Percentiles rank a stretch among this genome's conserved stretches.
Evolutionary conservation across 2,329 filamentous ascomycete species (phyloP).

Genomic region (Onygena corvina): DNA sequence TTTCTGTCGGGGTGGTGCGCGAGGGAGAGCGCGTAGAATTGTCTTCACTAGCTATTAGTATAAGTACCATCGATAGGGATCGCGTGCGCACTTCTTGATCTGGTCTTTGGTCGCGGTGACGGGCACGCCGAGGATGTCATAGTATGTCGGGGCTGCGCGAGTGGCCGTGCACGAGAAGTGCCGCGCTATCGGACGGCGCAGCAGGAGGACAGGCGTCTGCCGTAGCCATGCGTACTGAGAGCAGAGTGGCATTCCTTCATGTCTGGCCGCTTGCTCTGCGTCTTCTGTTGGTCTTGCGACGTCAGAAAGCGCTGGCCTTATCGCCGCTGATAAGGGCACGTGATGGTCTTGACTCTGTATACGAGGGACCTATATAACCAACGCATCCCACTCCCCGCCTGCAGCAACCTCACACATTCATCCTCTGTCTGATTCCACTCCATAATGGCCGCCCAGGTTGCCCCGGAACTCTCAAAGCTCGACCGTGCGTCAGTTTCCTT

Average conservation of each 20-base stretch:
- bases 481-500: conserved; percentile 21
- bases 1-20: conserved; percentile 87
- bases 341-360: not conserved
- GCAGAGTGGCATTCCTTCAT: conserved; percentile 48
- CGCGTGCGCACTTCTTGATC: conserved; percentile 60
- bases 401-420: not conserved
- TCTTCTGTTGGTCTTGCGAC: not conserved
- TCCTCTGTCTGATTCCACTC: conserved; percentile 6
- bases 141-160: conserved; percentile 50
- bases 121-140: conserved; percentile 66
- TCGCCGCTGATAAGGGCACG: conserved; percentile 2
- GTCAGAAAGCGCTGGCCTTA: not conserved
- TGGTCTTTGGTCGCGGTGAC: conserved; percentile 57
- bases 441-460: conserved; percentile 34
- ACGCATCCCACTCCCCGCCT: conserved; percentile 1
- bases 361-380: conserved; percentile 8
- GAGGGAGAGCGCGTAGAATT: conserved; percentile 88
- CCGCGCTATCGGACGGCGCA: conserved; percentile 11
- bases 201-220: conserved; percentile 10
- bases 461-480: conserved; percentile 32
- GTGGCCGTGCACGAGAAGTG: conserved; percentile 37
- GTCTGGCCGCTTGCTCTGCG: conserved; percentile 13
- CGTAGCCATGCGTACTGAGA: conserved; percentile 17
- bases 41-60: conserved; percentile 24
- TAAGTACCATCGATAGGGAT: not conserved